Percentiles rank a stretch among this genome's conserved stretches.
phyloP scores from a whole-genome alignment of 2,329 filamentous ascomycete species.

The Ramularia collo-cygni region DNA sequence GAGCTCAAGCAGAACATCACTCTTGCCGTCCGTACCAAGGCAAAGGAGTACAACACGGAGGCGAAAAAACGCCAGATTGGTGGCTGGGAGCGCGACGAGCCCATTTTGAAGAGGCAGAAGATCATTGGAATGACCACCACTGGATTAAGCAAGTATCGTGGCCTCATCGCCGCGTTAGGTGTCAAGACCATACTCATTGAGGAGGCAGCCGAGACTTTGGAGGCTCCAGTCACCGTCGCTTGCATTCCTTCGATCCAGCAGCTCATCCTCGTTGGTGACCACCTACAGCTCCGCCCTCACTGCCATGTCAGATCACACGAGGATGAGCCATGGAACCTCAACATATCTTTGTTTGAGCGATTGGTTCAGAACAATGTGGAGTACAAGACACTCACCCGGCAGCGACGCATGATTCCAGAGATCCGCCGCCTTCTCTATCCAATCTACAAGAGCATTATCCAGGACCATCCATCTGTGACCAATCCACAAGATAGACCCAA shows the following conservation, averaged over 20 bases:
- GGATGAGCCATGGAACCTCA: slow-evolving; percentile 56
- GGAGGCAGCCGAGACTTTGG: slow-evolving; percentile 71
- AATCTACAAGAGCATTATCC: slow-evolving; percentile 53
- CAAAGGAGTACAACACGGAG: slow-evolving; percentile 44
- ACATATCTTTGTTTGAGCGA: slow-evolving; percentile 73
- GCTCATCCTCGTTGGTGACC: slow-evolving; percentile 67
- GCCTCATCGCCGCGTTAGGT: slow-evolving; percentile 57
- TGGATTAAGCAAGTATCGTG: slow-evolving; percentile 72
- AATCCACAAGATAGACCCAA: slow-evolving; percentile 39
- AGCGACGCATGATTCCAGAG: slow-evolving; percentile 67
- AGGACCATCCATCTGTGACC: slow-evolving; percentile 53
- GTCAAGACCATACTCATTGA: slow-evolving; percentile 68
- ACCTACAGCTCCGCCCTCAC: slow-evolving; percentile 68
- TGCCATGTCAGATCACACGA: slow-evolving; percentile 57
- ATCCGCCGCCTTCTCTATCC: slow-evolving; percentile 54
- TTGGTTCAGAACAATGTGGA: slow-evolving; percentile 60
- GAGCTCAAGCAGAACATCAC: slow-evolving; percentile 45
- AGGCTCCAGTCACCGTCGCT: slow-evolving; percentile 54
- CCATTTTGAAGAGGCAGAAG: slow-evolving; percentile 54
- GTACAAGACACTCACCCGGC: slow-evolving; percentile 58
- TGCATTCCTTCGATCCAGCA: slow-evolving; percentile 58
- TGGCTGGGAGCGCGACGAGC: slow-evolving; percentile 53
- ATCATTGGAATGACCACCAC: slow-evolving; percentile 69
- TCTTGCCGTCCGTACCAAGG: slow-evolving; percentile 43
- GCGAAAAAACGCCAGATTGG: slow-evolving; percentile 50